A percentile compares a stretch with the other conserved stretches of the same genome.
Conservation (phyloP, 495 filamentous ascomycete genomes). For the Xylaria longipes region DNA sequence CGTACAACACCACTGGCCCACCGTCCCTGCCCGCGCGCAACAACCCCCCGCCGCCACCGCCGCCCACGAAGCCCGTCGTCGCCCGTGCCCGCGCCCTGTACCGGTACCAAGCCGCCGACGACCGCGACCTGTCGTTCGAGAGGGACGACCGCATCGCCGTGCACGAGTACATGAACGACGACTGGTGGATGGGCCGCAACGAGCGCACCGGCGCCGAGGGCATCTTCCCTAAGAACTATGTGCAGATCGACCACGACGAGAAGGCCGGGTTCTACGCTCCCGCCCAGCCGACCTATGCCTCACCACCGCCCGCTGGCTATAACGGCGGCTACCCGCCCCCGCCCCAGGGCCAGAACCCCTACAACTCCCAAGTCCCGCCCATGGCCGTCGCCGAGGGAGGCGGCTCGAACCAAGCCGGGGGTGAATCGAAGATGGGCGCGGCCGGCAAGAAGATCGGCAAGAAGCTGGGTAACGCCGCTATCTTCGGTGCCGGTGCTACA, state of each 20-base stretch:
- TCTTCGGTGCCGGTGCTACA: conserved; percentile 87
- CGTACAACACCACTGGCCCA: conserved; percentile 58
- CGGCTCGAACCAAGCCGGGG: conserved; percentile 21
- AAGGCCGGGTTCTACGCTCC: conserved; percentile 44
- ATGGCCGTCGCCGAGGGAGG: conserved; percentile 51
- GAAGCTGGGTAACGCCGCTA: conserved; percentile 77
- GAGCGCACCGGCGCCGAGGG: conserved; percentile 80
- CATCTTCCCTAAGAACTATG: conserved; percentile 89
- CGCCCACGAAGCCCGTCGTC: conserved; percentile 64
- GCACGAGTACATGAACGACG: conserved; percentile 88
- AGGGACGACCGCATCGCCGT: conserved; percentile 80
- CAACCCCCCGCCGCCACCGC: conserved; percentile 52
- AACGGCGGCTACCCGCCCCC: conserved; percentile 42
- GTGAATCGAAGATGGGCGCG: conserved; percentile 59
- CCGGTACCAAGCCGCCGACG: conserved; percentile 76
- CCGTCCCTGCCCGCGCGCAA: conserved; percentile 59
- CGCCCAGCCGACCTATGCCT: conserved; percentile 40
- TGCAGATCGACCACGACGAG: conserved; percentile 60
- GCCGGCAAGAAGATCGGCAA: conserved; percentile 77
- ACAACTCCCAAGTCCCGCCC: conserved; percentile 58
- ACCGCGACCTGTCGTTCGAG: conserved; percentile 77
- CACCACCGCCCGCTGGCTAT: conserved; percentile 20
- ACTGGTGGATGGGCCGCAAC: conserved; percentile 95
- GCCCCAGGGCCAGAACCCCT: conserved; percentile 50
- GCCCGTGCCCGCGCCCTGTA: conserved; percentile 82